phyloP scores from a whole-genome alignment of 2,329 filamentous ascomycete genomes.

The Ciborinia camelliae region DNA sequence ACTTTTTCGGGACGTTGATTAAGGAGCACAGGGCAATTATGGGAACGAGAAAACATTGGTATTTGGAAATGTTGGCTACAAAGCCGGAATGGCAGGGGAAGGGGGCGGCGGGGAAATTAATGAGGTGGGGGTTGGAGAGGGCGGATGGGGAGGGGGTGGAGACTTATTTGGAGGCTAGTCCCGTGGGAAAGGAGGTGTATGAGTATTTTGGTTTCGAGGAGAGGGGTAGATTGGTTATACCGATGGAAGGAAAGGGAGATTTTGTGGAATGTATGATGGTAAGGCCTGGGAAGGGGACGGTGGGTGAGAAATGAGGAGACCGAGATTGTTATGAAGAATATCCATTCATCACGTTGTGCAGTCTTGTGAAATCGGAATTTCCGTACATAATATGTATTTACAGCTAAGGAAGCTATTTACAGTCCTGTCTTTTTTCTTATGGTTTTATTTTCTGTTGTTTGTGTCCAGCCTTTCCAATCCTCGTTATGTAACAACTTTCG shows the following conservation, averaged over 20 bases:
- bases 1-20: constrained; percentile 43
- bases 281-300: constrained; percentile 3
- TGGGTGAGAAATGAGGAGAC: rapidly evolving
- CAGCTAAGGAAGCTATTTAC: constrained; percentile 2
- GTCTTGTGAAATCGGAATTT: not conserved
- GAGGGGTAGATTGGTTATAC: constrained; percentile 41
- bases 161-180: constrained; percentile 51
- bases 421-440: not conserved
- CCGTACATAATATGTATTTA: not conserved
- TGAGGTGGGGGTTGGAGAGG: constrained; percentile 47
- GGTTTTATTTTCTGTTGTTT: not conserved
- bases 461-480: no score
- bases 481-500: constrained; percentile 21
- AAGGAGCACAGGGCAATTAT: constrained; percentile 41
- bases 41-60: constrained; percentile 45
- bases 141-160: constrained; percentile 45
- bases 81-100: constrained; percentile 44
- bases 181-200: constrained; percentile 47
- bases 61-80: constrained; percentile 48
- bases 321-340: not conserved
- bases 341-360: no score
- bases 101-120: constrained; percentile 44
- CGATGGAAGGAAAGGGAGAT: constrained; percentile 37
- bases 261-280: constrained; percentile 37
- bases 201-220: constrained; percentile 46